Percentiles rank a stretch among this genome's conserved stretches.
phyloP scores from a whole-genome alignment of 1,284 basidiomycete species.

The Irpex lacteus region DNA sequence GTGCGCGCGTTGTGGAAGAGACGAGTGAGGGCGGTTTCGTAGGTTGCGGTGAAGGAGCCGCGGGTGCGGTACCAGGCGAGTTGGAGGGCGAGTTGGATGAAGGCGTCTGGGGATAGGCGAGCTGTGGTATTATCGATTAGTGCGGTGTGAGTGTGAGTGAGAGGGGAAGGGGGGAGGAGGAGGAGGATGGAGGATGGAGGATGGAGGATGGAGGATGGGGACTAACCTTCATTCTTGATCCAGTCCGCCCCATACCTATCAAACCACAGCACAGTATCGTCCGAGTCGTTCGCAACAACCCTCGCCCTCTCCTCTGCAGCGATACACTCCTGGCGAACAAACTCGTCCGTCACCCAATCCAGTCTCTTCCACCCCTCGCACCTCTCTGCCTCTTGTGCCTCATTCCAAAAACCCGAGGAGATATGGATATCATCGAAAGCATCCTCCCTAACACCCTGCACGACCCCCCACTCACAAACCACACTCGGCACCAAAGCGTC shows the following conservation, averaged over 20 bases:
- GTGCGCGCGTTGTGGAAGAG: slow-evolving; percentile 90
- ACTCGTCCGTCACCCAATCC: slow-evolving; percentile 75
- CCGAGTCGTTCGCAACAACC: slow-evolving; percentile 73
- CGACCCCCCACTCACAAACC: slow-evolving; percentile 82
- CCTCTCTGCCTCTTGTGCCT: no score
- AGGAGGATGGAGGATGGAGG: not conserved
- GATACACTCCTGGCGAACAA: slow-evolving; percentile 55
- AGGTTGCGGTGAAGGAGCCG: slow-evolving; percentile 83
- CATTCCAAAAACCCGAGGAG: no score
- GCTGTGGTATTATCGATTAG: no score
- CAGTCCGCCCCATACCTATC: slow-evolving; percentile 86
- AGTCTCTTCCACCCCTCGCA: slow-evolving; percentile 56
- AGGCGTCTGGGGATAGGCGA: slow-evolving; percentile 89
- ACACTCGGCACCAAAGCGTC: slow-evolving; percentile 93
- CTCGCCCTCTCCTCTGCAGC: slow-evolving; percentile 61
- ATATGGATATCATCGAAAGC: slow-evolving; percentile 27
- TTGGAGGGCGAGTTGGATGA: slow-evolving; percentile 91
- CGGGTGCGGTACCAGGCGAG: slow-evolving; percentile 88
- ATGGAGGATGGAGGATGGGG: not conserved
- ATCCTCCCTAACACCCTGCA: slow-evolving; percentile 55
- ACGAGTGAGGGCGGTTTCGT: slow-evolving; percentile 94
- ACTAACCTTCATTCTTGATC: slow-evolving; percentile 80
- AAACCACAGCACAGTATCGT: slow-evolving; percentile 85
- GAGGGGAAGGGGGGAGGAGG: not conserved
- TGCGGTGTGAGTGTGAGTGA: no score